Evolutionary conservation across 1,284 basidiomycete species (phyloP), one percentile per base, ranked within the genome.

Genomic region (Leccinum subrobustum): DNA sequence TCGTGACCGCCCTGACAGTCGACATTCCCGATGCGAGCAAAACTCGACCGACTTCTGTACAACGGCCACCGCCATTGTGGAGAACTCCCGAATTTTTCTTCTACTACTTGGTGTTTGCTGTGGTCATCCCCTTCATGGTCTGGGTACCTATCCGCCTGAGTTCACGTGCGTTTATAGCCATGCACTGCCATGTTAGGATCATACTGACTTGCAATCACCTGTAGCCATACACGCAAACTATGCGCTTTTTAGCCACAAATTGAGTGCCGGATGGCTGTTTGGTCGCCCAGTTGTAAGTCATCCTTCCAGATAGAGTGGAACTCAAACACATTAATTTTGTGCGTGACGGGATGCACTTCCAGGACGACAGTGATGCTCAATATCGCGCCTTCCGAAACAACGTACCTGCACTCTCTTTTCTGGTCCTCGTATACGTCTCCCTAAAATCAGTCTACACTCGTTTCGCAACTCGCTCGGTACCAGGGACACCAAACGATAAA

Each of bases 311-410:
- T 44, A 23, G 6, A n/a, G 27, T 39, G 29, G 51, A n/a, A 31
- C 29, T 16, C 11, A 12, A 5, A 52, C 11, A 6, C 42, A 20
- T 42, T 11, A 20, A 0, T 2, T 14, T 6, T 23, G n/a, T 33
- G 18, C n/a, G 6, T 16, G 42, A 52, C 50, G 4, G n/a, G 60
- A 52, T 42, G 2, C 56, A 37, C 39, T 54, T 59, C 2, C 65
- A 94, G 92, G 94, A 96, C 72, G 92, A 89, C 70, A 93, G 91
- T 64, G 93, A 96, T 69, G 77, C 80, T 0, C 94, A 96, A 77
- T 95, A 94, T 71, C 89, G 89, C 23, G 83, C 86, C 2, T 95
- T 96, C 75, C 84, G 94, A 54, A 80, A 82, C 67, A 93, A 93
- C 69, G 71, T 95, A 47, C 81, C 85, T 16, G 71, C 84, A 1